Conservation (phyloP, 2,329 filamentous ascomycete species). For the Laburnicola sp. region DNA sequence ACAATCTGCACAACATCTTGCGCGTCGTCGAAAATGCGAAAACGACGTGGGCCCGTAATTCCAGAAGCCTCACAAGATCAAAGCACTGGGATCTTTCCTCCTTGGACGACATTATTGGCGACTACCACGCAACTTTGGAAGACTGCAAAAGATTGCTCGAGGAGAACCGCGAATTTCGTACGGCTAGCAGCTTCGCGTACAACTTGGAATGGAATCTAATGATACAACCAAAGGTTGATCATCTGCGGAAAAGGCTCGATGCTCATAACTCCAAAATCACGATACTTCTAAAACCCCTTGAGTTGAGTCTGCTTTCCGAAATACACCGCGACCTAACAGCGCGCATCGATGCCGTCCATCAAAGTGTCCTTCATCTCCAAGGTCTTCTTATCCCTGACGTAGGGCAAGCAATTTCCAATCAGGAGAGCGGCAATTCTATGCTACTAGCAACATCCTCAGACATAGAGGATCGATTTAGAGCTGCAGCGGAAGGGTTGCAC, state of each 20-base stretch:
- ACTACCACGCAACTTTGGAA: constrained; percentile 17
- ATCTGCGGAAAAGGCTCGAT: neutral
- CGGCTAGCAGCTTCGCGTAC: neutral
- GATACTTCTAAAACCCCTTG: constrained; percentile 8
- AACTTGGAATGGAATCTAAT: constrained; percentile 2
- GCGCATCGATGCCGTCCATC: constrained; percentile 3
- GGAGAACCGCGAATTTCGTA: constrained; percentile 15
- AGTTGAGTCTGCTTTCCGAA: constrained; percentile 4
- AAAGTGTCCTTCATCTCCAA: neutral
- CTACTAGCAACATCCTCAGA: neutral
- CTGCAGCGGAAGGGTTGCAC: neutral
- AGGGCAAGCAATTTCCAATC: neutral
- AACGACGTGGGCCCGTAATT: constrained; percentile 3
- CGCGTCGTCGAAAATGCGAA: constrained; percentile 14
- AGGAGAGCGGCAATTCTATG: neutral
- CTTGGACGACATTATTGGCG: constrained; percentile 19
- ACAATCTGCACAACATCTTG: constrained; percentile 16
- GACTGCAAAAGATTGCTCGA: constrained; percentile 18
- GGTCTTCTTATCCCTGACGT: constrained; percentile 4
- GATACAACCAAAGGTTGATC: neutral
- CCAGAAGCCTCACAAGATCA: constrained; percentile 1
- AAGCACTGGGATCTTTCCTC: constrained; percentile 9
- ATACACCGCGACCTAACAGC: constrained; percentile 2
- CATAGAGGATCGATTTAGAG: neutral
- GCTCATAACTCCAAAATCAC: constrained; percentile 6